phyloP scores from a whole-genome alignment of 345 rosid species.

The Zanthoxylum bungeanum region DNA sequence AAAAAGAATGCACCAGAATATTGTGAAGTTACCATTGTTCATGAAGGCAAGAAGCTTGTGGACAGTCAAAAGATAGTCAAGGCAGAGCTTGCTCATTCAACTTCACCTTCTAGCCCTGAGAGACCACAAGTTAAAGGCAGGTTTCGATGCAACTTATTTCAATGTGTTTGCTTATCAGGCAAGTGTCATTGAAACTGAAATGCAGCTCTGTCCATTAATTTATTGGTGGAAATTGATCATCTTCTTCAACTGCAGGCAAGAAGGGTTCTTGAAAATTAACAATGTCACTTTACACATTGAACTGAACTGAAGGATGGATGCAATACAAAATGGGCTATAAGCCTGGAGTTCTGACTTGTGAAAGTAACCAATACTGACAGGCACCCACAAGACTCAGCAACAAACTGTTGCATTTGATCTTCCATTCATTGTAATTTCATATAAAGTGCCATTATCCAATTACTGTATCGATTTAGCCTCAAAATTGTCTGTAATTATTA shows the following conservation, averaged over 20 bases:
- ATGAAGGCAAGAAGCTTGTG: conserved; percentile 33
- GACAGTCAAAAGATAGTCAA: conserved; percentile 13
- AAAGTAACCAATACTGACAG: too few species aligned
- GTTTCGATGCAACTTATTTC: conserved; percentile 27
- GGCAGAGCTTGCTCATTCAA: conserved; percentile 7
- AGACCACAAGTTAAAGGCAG: conserved; percentile 1
- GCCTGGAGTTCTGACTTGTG: too few species aligned
- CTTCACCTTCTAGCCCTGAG: conserved; percentile 3
- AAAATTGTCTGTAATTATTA: too few species aligned
- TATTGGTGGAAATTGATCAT: too few species aligned
- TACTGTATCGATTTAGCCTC: too few species aligned
- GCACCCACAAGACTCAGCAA: not conserved
- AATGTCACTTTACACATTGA: too few species aligned
- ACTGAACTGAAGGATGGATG: too few species aligned
- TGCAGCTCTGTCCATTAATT: too few species aligned
- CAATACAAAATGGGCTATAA: too few species aligned
- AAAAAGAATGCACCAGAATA: conserved; percentile 52
- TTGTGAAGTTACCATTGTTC: conserved; percentile 45
- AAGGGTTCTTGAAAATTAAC: too few species aligned
- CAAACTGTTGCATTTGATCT: not conserved
- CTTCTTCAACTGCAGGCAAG: too few species aligned
- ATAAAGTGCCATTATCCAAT: too few species aligned
- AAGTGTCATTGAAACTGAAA: conserved; percentile 19
- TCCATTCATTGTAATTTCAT: not conserved
- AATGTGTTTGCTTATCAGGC: conserved; percentile 44